Percentiles rank a stretch among this genome's conserved stretches.
Evolutionary conservation across 140 eudicot species (phyloP).

Genomic region (Oenanthe javanica): DNA sequence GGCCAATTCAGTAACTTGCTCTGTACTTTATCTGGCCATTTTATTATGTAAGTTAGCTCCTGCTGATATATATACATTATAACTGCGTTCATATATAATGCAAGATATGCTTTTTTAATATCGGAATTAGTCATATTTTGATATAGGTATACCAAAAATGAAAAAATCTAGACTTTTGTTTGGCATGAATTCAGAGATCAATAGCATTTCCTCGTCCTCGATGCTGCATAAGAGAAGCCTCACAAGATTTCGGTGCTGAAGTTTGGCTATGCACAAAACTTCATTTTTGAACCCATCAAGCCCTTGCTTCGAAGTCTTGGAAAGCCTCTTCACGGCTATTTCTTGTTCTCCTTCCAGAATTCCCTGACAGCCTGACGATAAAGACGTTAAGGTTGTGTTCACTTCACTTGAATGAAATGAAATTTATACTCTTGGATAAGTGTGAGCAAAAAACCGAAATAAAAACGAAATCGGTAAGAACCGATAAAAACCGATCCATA

Average conservation of each 20-base stretch:
- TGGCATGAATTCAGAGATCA: conserved; percentile 1
- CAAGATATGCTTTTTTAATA: not conserved
- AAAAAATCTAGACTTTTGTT: conserved; percentile 2
- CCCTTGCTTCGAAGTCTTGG: not conserved
- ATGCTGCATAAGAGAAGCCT: not conserved
- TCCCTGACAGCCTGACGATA: not conserved
- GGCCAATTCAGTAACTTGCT: no score
- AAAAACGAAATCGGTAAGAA: no score
- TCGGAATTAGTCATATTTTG: not conserved
- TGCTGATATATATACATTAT: not conserved
- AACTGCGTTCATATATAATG: not conserved
- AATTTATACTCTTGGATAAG: no score
- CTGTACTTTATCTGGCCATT: not conserved
- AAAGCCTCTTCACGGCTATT: not conserved
- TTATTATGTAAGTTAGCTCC: not conserved
- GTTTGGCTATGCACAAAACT: not conserved
- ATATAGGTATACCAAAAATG: not conserved
- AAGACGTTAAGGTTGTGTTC: not conserved
- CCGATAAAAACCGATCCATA: no score
- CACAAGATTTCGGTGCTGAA: not conserved
- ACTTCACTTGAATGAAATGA: no score
- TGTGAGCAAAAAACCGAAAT: no score
- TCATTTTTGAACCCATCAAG: conserved; percentile 3
- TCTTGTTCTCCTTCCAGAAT: not conserved
- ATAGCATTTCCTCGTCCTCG: not conserved